Evolutionary conservation across 805 yeast genomes (phyloP), one percentile per base, ranked within the genome.

Genomic region (Candida nanaspora): DNA sequence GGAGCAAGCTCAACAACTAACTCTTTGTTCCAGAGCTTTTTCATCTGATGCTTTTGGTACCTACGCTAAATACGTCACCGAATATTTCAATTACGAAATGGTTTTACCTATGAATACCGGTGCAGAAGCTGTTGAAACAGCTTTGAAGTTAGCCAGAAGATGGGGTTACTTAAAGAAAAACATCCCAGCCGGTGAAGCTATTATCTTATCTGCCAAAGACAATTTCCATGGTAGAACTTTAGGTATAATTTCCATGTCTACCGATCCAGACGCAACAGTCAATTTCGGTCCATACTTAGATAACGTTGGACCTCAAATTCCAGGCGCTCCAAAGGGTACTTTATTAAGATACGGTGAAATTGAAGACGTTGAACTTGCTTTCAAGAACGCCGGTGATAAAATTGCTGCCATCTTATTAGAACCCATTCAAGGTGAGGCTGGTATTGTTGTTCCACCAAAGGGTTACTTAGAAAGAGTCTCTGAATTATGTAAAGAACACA

Each of bases 381-480:
- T 89, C 55, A 68, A 72, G 49, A 76, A 76, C 42, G 87, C 91
- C 20, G 96, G 96, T 48, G 91, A 85, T 61, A 81, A 79, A 60
- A 79, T 91, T 49, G 95, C 96, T 35, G 98, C 96, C 33, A 76
- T 91, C 50, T 68, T 91, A 48, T 76, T 91, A 52, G 98, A 91
- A 68, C 97, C 97, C 47, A 89, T 89, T 56, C 98, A 91, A 64
- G 98, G 98, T 62, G 98, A 91, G 63, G 98, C 98, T 27, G 98
- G 98, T 52, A 91, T 91, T 50, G 91, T 89, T 22, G 96, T 89
- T 21, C 97, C 98, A 40, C 93, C 93, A 49, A 66, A 61, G 38
- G 94, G 77, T 53, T 91, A 89, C 68, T 74, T 91, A 50, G 64
- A 79, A 40, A 68, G 71, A 52, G 96, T 89, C 26, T 76, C 76